These are phyloP conservation scores for Rhododendron griersonianum DNA, from an alignment of 148 eudicot genomes.

Conservation along the genomic window DNA sequence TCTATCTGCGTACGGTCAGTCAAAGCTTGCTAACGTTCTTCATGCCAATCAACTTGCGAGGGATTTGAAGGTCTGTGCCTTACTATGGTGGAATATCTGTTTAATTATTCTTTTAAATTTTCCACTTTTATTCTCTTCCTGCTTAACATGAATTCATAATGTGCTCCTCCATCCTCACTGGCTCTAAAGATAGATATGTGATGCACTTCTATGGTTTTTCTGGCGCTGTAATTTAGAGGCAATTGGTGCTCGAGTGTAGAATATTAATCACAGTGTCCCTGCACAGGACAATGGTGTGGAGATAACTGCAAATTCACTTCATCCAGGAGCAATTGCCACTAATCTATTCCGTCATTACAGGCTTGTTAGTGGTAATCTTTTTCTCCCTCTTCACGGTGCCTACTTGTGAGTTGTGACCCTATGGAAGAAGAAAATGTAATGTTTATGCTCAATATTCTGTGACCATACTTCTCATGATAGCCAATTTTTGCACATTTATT, in stretches of 20 bases:
- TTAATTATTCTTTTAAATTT: neutral
- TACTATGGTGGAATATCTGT: neutral
- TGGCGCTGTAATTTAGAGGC: neutral
- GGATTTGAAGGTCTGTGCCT: constrained; percentile 51
- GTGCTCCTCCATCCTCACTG: neutral
- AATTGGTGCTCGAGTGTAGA: neutral
- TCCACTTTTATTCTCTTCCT: neutral
- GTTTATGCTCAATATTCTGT: neutral
- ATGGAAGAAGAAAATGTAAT: neutral
- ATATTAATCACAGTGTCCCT: neutral
- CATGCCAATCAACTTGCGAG: constrained; percentile 77
- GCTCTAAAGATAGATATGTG: neutral
- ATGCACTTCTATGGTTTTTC: neutral
- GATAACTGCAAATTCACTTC: constrained; percentile 66
- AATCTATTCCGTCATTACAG: constrained; percentile 52
- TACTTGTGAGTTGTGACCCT: neutral
- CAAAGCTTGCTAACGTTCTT: constrained; percentile 81
- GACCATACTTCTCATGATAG: neutral
- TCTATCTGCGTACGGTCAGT: constrained; percentile 77
- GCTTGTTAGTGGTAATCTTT: constrained; percentile 34
- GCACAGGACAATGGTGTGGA: constrained; percentile 51
- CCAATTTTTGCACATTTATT: neutral
- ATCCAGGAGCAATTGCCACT: constrained; percentile 59
- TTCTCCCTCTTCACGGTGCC: neutral
- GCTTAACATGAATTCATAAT: neutral